phyloP scores from a whole-genome alignment of 768 basidiomycete genomes.

The Trametes cubensis region DNA sequence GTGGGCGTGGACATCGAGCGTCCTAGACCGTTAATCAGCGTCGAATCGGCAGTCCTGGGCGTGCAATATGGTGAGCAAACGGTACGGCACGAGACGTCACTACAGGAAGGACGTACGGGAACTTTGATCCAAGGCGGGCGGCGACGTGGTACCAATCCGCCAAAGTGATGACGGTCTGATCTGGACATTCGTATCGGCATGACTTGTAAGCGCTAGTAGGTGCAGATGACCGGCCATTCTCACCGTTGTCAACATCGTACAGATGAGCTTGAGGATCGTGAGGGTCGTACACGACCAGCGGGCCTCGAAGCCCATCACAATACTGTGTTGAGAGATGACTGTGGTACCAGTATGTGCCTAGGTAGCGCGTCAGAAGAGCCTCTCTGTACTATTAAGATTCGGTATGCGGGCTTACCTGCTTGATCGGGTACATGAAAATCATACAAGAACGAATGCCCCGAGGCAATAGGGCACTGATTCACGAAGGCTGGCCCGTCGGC shows the following conservation, averaged over 20 bases:
- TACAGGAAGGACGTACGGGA: slow-evolving; percentile 1
- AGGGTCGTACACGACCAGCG: slow-evolving; percentile 29
- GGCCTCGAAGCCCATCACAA: slow-evolving; percentile 43
- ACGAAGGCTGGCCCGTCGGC: slow-evolving; percentile 51
- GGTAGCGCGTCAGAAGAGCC: background rate
- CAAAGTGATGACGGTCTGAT: slow-evolving; percentile 46
- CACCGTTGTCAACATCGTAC: slow-evolving; percentile 28
- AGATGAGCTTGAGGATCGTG: slow-evolving; percentile 24
- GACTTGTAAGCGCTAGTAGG: background rate
- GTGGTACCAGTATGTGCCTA: slow-evolving; percentile 38
- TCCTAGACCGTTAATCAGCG: slow-evolving; percentile 21
- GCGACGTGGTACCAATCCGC: slow-evolving; percentile 43
- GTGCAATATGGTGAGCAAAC: background rate
- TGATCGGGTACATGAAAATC: slow-evolving; percentile 34
- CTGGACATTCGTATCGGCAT: slow-evolving; percentile 15
- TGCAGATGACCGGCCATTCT: background rate
- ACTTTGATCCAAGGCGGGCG: slow-evolving; percentile 3
- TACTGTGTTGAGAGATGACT: slow-evolving; percentile 41
- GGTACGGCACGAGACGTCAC: slow-evolving; percentile 28
- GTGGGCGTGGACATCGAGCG: background rate
- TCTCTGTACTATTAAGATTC: background rate
- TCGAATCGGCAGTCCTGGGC: slow-evolving; percentile 30
- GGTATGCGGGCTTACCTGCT: slow-evolving; percentile 13
- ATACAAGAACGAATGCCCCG: slow-evolving; percentile 43
- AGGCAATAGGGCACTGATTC: slow-evolving; percentile 37